Conservation (phyloP, 2,329 filamentous ascomycete genomes). For the Talaromyces sp. region DNA sequence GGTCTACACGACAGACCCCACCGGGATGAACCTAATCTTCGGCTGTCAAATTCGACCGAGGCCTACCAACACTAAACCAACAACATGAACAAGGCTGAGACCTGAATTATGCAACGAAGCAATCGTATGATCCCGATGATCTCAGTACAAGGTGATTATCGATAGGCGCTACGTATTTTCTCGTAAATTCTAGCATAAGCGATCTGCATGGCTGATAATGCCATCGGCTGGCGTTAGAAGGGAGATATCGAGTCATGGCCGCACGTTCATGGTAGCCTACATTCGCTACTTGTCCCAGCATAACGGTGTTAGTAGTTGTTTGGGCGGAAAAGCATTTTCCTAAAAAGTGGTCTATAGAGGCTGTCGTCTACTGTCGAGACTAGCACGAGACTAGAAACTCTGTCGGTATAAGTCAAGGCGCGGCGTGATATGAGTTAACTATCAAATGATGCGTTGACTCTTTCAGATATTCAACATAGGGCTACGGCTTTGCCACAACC, state of each 20-base stretch:
- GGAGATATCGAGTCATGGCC: background rate
- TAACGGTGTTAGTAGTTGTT: background rate
- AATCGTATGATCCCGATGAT: background rate
- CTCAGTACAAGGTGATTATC: background rate
- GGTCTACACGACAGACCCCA: background rate
- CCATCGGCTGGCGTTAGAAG: background rate
- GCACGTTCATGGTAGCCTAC: background rate
- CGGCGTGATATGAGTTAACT: background rate
- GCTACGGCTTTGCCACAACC: background rate
- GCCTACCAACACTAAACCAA: background rate
- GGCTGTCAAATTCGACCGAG: background rate
- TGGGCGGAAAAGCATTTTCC: background rate
- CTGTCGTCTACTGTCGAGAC: background rate
- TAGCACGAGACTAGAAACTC: background rate
- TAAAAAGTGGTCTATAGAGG: background rate
- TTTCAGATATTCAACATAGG: background rate
- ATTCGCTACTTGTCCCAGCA: background rate
- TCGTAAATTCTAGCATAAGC: background rate
- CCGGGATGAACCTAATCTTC: constrained; percentile 33
- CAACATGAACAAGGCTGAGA: background rate
- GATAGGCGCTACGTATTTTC: background rate
- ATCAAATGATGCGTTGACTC: background rate
- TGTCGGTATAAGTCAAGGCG: background rate
- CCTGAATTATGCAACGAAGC: background rate
- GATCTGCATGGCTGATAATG: background rate